Base-by-base conservation (phyloP, 768 basidiomycete species). In the Lactifluus echinatus region DNA sequence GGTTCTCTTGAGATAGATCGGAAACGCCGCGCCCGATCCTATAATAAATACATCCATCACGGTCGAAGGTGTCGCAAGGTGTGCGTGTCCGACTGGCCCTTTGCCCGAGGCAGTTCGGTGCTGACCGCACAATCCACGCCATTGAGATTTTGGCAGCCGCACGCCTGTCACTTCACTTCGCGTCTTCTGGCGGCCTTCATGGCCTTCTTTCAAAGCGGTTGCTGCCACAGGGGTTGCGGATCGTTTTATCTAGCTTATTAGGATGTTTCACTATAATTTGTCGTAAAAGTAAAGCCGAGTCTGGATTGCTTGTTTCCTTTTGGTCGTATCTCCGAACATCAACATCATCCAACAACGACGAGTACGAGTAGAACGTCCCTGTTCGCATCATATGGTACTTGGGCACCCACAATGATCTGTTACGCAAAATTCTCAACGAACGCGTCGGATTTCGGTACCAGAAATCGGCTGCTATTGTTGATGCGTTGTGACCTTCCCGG, bases 21-120 rank as follows among this genome's bases (percentile, higher is more conserved):
- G 48, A 59, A 49, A 37, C 40, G 24, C 28, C 37, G 29, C 26
- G 29, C 11, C 44, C 45, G 51, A 53, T 48, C 52, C 47, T 34
- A 21, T 23, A 28, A 4, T 10, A 31, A 31, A 31, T 19, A 40
- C 14, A 23, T 11, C 31, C n/a, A 44, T 34, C 21, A 45, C 29
- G 21, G 36, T 15, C 8, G 5, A 34, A 28, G 34, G n/a, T 40
- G 39, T 46, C 33, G 55, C 19, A 14, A 19, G 19, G 29, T 11
- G 44, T n/a, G 31, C 10, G 49, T 40, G 31, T 47, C 28, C 15
- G 6, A 29, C 19, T 8, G n/a, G 28, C 28, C 23, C 29, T 44
- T 51, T 57, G 26, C 44, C 40, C 14, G 23, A 15, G 15, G 23
- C 15, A 19, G 14, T 56, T 39, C 44, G 7, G 26, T 40, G 36